Evolutionary conservation across 2,329 filamentous ascomycete species (phyloP).

Genomic region (Aaosphaeria arxii): DNA sequence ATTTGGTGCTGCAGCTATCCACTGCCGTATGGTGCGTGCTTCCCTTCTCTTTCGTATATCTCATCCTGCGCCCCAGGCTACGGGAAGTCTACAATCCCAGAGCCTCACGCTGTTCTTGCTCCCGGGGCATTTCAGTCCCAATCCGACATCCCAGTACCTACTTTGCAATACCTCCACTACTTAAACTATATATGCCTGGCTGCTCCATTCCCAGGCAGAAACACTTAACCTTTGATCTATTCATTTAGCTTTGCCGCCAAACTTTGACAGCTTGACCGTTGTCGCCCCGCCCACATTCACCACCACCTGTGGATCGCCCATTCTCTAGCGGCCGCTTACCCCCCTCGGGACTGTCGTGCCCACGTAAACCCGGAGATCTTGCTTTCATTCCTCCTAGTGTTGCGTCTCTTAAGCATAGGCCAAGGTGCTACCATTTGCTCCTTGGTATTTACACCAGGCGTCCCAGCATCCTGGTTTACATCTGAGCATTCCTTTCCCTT

Average conservation of each 20-base stretch:
- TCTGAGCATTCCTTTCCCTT: conserved; percentile 3
- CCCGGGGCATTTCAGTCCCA: not conserved
- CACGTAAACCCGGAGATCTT: conserved; percentile 15
- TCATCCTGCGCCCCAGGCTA: conserved; percentile 14
- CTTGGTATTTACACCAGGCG: conserved; percentile 7
- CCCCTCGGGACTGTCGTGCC: conserved; percentile 23
- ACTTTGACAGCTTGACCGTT: conserved; percentile 22
- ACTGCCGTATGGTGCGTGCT: conserved; percentile 34
- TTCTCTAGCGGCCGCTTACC: conserved; percentile 23
- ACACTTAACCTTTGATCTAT: no score
- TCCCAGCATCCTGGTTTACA: conserved; percentile 6
- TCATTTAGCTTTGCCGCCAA: conserved; percentile 3
- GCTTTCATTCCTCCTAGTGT: conserved; percentile 13
- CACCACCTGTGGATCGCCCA: conserved; percentile 23
- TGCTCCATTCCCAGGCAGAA: no score
- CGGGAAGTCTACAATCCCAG: not conserved
- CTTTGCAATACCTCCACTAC: not conserved
- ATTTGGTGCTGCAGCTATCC: conserved; percentile 12
- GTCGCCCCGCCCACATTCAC: conserved; percentile 16
- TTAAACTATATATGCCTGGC: not conserved
- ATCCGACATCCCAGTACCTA: not conserved
- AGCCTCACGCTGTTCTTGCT: not conserved
- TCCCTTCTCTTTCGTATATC: conserved; percentile 18
- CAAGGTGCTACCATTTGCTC: conserved; percentile 1
- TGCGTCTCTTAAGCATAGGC: not conserved